Base-by-base conservation (phyloP, 805 yeast genomes). In the Ogataea zsoltii region DNA sequence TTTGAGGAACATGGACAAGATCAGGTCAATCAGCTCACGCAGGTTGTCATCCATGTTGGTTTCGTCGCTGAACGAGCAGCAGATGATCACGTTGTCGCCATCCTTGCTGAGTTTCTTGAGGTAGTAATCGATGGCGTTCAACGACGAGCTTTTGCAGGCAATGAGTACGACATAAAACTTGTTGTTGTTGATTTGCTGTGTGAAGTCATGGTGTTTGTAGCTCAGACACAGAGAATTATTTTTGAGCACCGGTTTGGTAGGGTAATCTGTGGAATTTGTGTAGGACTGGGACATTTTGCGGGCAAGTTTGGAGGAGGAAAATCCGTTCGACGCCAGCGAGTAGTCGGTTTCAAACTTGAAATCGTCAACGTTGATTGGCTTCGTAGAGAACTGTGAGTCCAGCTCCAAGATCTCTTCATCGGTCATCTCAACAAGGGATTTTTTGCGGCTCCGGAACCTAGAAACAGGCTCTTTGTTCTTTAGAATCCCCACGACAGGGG, bases 51-150 rank as follows among this genome's bases (percentile, higher is more conserved):
- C 53, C 14, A 58, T 42, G 37, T 53, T 42, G 7, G 46, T 42
- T 13, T 57, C 56, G 38, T 59, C 54, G 32, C 56, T 56, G 23
- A 64, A 44, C 11, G 68, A 64, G 29, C 58, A 57, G 33, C 61
- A 60, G 2, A 87, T 71, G 1, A 87, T 77, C 3, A 87, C 62
- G 33, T 77, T 74, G 62, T 87, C 96, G 12, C 89, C 87, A 55
- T 80, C 66, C 44, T 74, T 75, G 6, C 80, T 66, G 7, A 82
- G 63, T 35, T 71, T 68, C 33, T 69, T 68, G 14, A 84, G 57
- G 9, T 79, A 69, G 76, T 83, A 87, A 60, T 86, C 92, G 14
- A 87, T 63, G 1, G 88, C 80, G 23, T 81, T 84, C 86, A 91
- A 82, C 0, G 94, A 83, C 62, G 83, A 86, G 38, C 69, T 71